phyloP scores from a whole-genome alignment of 805 yeast species.

The Brettanomyces nanus region DNA sequence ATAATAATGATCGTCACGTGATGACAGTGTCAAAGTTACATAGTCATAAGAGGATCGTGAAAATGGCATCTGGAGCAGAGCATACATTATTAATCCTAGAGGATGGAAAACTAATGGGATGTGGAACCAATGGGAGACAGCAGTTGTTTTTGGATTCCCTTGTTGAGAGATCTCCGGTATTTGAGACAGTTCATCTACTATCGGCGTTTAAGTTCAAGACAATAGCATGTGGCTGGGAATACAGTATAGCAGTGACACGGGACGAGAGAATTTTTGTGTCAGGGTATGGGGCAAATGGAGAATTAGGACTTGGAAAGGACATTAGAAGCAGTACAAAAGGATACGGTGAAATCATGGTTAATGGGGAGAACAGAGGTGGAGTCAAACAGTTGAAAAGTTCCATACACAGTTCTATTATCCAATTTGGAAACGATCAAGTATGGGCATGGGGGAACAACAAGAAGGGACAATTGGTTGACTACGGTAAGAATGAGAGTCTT shows the following conservation, averaged over 20 bases:
- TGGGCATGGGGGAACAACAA: constrained; percentile 67
- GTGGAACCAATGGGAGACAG: constrained; percentile 34
- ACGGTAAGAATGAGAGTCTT: constrained; percentile 2
- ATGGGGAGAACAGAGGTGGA: constrained; percentile 3
- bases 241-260: constrained; percentile 40
- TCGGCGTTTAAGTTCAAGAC: background rate
- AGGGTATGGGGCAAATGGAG: constrained; percentile 70
- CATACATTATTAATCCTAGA: constrained; percentile 59
- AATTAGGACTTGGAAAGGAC: constrained; percentile 47
- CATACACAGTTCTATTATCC: constrained; percentile 37
- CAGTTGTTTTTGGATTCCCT: background rate
- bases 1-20: constrained; percentile 39
- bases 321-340: background rate
- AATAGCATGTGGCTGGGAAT: constrained; percentile 61
- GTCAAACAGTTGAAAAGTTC: constrained; percentile 26
- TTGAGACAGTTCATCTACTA: background rate
- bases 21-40: constrained; percentile 13
- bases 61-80: constrained; percentile 76
- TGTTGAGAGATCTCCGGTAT: background rate
- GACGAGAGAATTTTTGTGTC: constrained; percentile 36
- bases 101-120: constrained; percentile 43
- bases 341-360: background rate
- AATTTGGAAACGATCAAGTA: constrained; percentile 32
- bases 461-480: constrained; percentile 44
- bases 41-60: constrained; percentile 16